Evolutionary conservation across 2,329 filamentous ascomycete species (phyloP).

Genomic region (Microdochium paspali): DNA sequence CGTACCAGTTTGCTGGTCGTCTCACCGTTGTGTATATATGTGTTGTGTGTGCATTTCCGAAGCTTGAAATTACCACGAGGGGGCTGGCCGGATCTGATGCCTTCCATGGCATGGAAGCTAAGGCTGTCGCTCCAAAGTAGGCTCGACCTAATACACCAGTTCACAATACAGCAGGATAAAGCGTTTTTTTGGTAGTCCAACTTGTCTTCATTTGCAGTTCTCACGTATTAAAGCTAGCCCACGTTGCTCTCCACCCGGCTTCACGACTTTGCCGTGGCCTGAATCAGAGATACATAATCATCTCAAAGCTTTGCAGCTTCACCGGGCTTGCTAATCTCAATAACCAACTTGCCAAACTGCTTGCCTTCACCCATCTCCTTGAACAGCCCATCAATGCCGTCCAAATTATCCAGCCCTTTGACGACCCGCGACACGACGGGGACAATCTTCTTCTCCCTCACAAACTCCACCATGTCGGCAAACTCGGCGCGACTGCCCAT

Average conservation of each 20-base stretch:
- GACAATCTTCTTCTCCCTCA: conserved; percentile 60
- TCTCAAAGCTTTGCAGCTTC: conserved; percentile 28
- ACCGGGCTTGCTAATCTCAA: conserved; percentile 45
- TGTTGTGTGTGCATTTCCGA: background rate
- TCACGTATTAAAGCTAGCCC: too few relatives aligned
- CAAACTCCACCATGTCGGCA: conserved; percentile 79
- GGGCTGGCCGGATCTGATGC: too few relatives aligned
- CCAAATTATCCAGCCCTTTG: conserved; percentile 63
- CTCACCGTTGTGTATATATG: background rate
- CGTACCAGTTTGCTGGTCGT: background rate
- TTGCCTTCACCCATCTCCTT: conserved; percentile 76
- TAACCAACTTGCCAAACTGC: conserved; percentile 90
- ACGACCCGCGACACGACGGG: conserved; percentile 71
- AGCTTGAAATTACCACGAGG: too few relatives aligned
- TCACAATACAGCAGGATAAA: too few relatives aligned
- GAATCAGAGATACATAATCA: too few relatives aligned
- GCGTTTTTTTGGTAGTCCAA: too few relatives aligned
- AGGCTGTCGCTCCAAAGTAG: too few relatives aligned
- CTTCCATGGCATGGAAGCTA: too few relatives aligned
- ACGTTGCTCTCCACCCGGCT: too few relatives aligned
- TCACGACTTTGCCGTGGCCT: too few relatives aligned
- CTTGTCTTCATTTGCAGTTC: too few relatives aligned
- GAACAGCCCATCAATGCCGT: conserved; percentile 75
- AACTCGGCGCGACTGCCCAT: conserved; percentile 93
- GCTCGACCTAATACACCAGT: too few relatives aligned